Percentiles rank a stretch among this genome's conserved stretches.
phyloP scores from a whole-genome alignment of 768 basidiomycete genomes.

The Fomitopsis pulvina region DNA sequence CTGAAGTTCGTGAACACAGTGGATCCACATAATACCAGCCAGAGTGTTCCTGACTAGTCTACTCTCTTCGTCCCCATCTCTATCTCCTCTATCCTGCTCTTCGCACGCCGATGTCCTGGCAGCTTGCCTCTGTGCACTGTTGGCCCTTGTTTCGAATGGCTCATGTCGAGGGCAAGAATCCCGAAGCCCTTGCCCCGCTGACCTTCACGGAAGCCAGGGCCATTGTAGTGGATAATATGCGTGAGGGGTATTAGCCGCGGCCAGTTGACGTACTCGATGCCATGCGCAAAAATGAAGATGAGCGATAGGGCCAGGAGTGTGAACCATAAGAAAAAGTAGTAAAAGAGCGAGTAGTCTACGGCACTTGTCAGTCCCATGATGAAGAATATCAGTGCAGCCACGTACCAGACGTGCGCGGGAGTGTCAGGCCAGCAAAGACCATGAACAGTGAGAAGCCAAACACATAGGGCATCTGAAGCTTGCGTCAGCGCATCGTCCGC shows the following conservation, averaged over 20 bases:
- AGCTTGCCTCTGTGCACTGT: slow-evolving; percentile 32
- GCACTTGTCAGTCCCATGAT: slow-evolving; percentile 3
- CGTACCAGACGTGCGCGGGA: slow-evolving; percentile 84
- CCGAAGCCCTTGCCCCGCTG: slow-evolving; percentile 70
- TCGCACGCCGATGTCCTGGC: slow-evolving; percentile 20
- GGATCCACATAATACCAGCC: no score
- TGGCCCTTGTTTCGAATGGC: slow-evolving; percentile 28
- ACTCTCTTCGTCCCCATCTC: slow-evolving; percentile 78
- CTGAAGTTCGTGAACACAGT: no score
- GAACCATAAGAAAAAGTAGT: slow-evolving; percentile 83
- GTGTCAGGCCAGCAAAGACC: slow-evolving; percentile 78
- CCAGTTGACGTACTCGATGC: slow-evolving; percentile 94
- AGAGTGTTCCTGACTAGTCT: slow-evolving; percentile 34
- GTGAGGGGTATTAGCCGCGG: slow-evolving; percentile 76
- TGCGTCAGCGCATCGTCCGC: not conserved
- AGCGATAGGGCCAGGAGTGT: slow-evolving; percentile 53
- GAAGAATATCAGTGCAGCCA: slow-evolving; percentile 11
- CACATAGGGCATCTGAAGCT: slow-evolving; percentile 71
- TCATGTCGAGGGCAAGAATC: slow-evolving; percentile 27
- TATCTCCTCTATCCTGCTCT: slow-evolving; percentile 52
- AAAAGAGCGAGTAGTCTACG: slow-evolving; percentile 77
- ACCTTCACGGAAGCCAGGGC: slow-evolving; percentile 79
- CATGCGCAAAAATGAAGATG: slow-evolving; percentile 73
- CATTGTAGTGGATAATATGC: slow-evolving; percentile 81
- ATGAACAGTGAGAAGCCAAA: slow-evolving; percentile 80